Base-by-base conservation (phyloP, 805 yeast species). In the Myxozyma lipomycoides region DNA sequence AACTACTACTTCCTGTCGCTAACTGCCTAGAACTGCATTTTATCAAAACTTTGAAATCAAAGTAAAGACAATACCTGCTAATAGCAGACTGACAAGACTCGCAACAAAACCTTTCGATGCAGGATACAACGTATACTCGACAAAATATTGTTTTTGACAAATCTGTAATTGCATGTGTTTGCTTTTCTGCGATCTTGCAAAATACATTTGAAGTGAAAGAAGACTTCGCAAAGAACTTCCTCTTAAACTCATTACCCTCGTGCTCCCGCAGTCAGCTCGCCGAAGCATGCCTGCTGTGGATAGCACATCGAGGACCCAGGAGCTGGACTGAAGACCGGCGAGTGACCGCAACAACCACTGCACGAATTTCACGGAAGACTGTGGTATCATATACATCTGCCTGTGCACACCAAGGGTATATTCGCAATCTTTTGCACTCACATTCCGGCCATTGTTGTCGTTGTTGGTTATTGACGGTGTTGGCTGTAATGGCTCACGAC, bases 1-100 rank as follows among this genome's bases (percentile, higher is more conserved):
- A 25, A 28, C 32, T 28, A 28, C 32, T 12, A 28, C 32, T 39
- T 26, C 15, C 24, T 18, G 34, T 35, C 41, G 48, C 34, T 43
- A 46, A 34, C 37, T 43, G 51, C 56, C 56, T 54, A 38, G 58
- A 42, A 47, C 32, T 57, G 30, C 10, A 43, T 58, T 58, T 58
- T 43, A 57, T 57, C 59, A 30, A 45, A 41, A 59, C 56, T 38
- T 47, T 45, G 25, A 17, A 19, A 17, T 15, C 28, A 42, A 54
- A 25, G 58, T 58, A 48, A 42, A 42, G 58, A 56, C 61, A 57
- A 23, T 28, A 57, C 61, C 61, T 44, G 49, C 52, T 18, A 24
- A 28, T 7, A 9, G 32, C 32, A 28, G 32, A 28, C 32, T 3
- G 9, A 25, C 37, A 35, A 19, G 19, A 18, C 39, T n/a, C 48